Evolutionary conservation across 345 rosid species (phyloP).

Genomic region (Rubroshorea leprosula): DNA sequence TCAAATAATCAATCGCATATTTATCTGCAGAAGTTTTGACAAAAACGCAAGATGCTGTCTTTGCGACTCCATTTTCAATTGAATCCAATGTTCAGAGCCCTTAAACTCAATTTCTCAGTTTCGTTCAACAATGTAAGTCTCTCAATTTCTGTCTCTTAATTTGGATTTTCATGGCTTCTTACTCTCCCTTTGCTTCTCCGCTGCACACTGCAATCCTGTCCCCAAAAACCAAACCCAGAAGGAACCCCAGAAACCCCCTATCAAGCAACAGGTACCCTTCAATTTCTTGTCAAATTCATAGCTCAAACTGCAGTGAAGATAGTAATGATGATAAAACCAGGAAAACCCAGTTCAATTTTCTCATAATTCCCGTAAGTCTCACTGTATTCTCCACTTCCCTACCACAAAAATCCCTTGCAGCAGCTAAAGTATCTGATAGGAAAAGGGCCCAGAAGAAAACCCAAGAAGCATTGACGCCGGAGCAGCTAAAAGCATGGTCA

Average conservation of each 20-base stretch:
- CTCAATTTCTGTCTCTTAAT: constrained; percentile 2
- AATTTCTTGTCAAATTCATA: constrained; percentile 33
- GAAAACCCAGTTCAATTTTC: constrained; percentile 35
- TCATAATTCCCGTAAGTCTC: constrained; percentile 61
- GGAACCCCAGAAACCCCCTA: constrained; percentile 18
- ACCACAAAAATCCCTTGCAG: constrained; percentile 38
- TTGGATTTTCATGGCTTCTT: constrained; percentile 35
- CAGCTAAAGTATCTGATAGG: constrained; percentile 42
- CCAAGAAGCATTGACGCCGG: constrained; percentile 54
- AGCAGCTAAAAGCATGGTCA: constrained; percentile 73
- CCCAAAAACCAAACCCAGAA: too few species aligned
- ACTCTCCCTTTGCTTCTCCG: constrained; percentile 37
- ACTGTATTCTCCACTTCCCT: constrained; percentile 59
- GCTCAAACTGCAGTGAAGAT: constrained; percentile 14
- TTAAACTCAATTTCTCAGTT: constrained; percentile 10
- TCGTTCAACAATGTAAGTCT: constrained; percentile 32
- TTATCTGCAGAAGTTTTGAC: constrained; percentile 15
- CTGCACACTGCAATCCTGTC: neutral
- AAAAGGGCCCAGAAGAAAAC: constrained; percentile 51
- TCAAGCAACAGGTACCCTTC: constrained; percentile 22
- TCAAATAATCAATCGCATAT: too few species aligned
- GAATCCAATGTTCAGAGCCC: constrained; percentile 14
- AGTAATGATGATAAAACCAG: constrained; percentile 21
- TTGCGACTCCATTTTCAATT: constrained; percentile 23
- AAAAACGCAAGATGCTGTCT: constrained; percentile 13